A percentile compares a stretch with the other conserved stretches of the same genome.
These are phyloP conservation scores for Mediolabrus comicus DNA, from an alignment of 108 stramenopile species.

Conservation along the genomic window DNA sequence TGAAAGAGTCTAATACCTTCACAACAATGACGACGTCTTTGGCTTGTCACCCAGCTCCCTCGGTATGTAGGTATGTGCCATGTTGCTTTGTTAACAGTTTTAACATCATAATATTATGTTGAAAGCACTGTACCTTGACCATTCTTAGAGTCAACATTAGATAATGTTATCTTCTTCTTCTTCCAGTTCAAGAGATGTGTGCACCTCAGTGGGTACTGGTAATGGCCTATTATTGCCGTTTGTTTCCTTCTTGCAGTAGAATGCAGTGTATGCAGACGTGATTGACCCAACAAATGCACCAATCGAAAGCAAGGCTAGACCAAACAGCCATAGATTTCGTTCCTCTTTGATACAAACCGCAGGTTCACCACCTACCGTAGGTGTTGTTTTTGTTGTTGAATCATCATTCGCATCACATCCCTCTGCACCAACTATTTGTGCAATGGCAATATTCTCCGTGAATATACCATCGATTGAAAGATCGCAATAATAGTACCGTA, in stretches of 20 bases:
- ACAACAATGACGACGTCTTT: too few species aligned
- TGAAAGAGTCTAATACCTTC: too few species aligned
- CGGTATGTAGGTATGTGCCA: too few species aligned
- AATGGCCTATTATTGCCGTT: neutral
- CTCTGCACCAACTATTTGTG: constrained; percentile 22
- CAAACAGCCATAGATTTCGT: constrained; percentile 26
- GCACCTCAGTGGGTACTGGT: constrained; percentile 22
- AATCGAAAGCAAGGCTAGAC: constrained; percentile 23
- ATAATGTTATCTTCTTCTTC: constrained; percentile 10
- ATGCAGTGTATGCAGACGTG: neutral
- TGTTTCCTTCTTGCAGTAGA: constrained; percentile 1
- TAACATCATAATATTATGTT: too few species aligned
- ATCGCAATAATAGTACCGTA: constrained; percentile 46
- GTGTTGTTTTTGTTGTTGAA: neutral
- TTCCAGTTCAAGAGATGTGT: constrained; percentile 7
- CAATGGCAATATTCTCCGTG: constrained; percentile 45
- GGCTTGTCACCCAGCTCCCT: too few species aligned
- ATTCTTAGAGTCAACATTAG: neutral
- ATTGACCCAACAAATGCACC: constrained; percentile 17
- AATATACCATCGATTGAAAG: constrained; percentile 51
- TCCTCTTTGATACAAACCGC: constrained; percentile 19
- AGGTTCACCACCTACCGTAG: neutral
- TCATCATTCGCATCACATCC: constrained; percentile 2
- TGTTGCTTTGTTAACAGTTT: too few species aligned
- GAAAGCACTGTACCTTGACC: too few species aligned